phyloP scores from a whole-genome alignment of 208 protist genomes.

The Angomonas desouzai region DNA sequence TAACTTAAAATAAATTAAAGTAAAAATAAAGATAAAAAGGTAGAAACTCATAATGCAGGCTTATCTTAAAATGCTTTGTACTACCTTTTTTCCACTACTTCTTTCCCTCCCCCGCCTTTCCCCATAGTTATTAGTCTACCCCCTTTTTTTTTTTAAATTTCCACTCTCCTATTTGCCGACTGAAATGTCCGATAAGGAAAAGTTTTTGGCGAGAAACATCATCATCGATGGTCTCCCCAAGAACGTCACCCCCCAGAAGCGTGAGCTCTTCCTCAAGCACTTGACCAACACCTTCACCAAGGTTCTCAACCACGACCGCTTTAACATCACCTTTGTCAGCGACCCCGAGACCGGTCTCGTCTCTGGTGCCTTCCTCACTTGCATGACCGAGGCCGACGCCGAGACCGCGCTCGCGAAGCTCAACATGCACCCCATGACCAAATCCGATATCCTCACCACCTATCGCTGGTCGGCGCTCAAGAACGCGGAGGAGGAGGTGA shows the following conservation, averaged over 20 bases:
- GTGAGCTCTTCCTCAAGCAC: slow-evolving; percentile 52
- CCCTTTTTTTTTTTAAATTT: slow-evolving; percentile 1
- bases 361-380: slow-evolving; percentile 76
- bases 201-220: slow-evolving; percentile 60
- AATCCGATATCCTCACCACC: slow-evolving; percentile 64
- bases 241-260: slow-evolving; percentile 86
- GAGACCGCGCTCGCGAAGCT: slow-evolving; percentile 80
- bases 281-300: slow-evolving; percentile 58
- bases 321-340: slow-evolving; percentile 66
- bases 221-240: slow-evolving; percentile 76
- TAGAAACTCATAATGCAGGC: too few relatives aligned
- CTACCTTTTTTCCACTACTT: slow-evolving; percentile 5
- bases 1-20: slow-evolving; percentile 15
- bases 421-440: slow-evolving; percentile 77
- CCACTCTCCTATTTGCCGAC: neutral
- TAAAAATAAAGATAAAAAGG: too few relatives aligned
- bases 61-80: too few relatives aligned
- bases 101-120: neutral
- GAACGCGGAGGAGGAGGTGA: slow-evolving; percentile 36
- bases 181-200: slow-evolving; percentile 24
- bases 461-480: slow-evolving; percentile 79
- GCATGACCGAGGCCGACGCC: slow-evolving; percentile 56
- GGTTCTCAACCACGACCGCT: slow-evolving; percentile 64
- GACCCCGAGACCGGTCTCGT: slow-evolving; percentile 61
- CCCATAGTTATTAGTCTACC: too few relatives aligned